A percentile compares a stretch with the other conserved stretches of the same genome.
These are phyloP conservation scores for Exophiala mesophila DNA, from an alignment of 2,329 filamentous ascomycete genomes.

Conservation along the genomic window DNA sequence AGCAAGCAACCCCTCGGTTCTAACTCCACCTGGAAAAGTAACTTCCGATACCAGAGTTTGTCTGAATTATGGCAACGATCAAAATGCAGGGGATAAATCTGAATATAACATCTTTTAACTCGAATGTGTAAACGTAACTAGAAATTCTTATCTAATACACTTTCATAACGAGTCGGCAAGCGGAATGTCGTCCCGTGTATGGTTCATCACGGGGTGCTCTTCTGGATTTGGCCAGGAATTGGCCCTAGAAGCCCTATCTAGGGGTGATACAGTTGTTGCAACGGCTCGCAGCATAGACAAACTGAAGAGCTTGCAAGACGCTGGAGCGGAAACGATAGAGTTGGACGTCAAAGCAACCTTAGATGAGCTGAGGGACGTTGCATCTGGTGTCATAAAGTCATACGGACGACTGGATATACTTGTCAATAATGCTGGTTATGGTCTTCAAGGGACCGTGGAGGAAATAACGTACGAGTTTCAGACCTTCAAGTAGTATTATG, in stretches of 20 bases:
- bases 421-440: constrained; percentile 31
- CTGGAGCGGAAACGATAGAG: constrained; percentile 22
- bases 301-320: constrained; percentile 24
- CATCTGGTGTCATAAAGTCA: background rate
- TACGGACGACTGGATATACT: constrained; percentile 28
- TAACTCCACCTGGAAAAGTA: too few species aligned
- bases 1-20: too few species aligned
- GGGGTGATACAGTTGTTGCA: constrained; percentile 33
- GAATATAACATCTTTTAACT: too few species aligned
- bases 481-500: constrained; percentile 11
- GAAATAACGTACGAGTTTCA: constrained; percentile 14
- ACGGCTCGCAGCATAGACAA: constrained; percentile 28
- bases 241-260: constrained; percentile 19
- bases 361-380: constrained; percentile 6
- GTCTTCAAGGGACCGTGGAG: constrained; percentile 26
- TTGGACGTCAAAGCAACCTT: constrained; percentile 20
- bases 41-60: too few species aligned
- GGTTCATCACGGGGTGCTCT: constrained; percentile 33
- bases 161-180: too few species aligned
- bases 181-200: constrained; percentile 26
- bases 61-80: too few species aligned
- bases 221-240: constrained; percentile 29
- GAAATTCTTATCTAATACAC: too few species aligned
- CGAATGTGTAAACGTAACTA: too few species aligned
- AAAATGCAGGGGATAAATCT: too few species aligned